Percentiles rank a stretch among this genome's conserved stretches.
Evolutionary conservation across 2,329 filamentous ascomycete species (phyloP).

Genomic region (Didymellaceae sp.): DNA sequence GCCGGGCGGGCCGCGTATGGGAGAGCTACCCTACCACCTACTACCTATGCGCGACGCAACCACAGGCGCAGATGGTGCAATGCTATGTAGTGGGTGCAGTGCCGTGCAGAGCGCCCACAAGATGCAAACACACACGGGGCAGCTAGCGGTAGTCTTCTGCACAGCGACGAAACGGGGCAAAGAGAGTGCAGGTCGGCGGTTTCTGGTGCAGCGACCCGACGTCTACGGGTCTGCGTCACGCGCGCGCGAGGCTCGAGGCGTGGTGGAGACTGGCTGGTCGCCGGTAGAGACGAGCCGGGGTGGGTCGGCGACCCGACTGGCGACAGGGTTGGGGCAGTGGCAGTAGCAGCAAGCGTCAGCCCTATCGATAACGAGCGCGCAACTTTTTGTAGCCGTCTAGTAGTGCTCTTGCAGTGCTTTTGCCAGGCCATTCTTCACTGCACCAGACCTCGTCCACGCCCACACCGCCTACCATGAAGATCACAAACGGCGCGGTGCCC

Average conservation of each 20-base stretch:
- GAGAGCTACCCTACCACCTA: not conserved
- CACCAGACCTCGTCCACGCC: not conserved
- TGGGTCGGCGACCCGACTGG: not conserved
- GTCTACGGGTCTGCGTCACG: slow-evolving; percentile 2
- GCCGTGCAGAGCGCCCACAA: not conserved
- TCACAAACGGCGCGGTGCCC: slow-evolving; percentile 80
- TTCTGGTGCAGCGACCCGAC: too few relatives aligned
- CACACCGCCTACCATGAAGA: slow-evolving; percentile 68
- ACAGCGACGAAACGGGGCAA: too few relatives aligned
- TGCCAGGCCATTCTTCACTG: too few relatives aligned
- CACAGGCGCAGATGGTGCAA: not conserved
- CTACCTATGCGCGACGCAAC: slow-evolving; percentile 9
- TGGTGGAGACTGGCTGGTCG: not conserved
- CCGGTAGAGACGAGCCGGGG: not conserved
- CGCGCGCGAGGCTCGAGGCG: slow-evolving; percentile 2
- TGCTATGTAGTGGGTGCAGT: not conserved
- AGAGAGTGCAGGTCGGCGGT: too few relatives aligned
- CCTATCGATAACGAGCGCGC: slow-evolving; percentile 3
- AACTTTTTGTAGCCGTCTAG: slow-evolving; percentile 13
- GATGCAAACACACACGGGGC: too few relatives aligned
- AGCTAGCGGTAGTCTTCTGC: too few relatives aligned
- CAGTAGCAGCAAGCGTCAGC: too few relatives aligned
- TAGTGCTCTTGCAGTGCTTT: too few relatives aligned
- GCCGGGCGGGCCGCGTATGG: slow-evolving; percentile 25
- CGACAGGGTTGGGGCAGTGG: too few relatives aligned